A percentile compares a stretch with the other conserved stretches of the same genome.
phyloP scores from a whole-genome alignment of 2,329 filamentous ascomycete genomes.

The Talaromyces sp. region DNA sequence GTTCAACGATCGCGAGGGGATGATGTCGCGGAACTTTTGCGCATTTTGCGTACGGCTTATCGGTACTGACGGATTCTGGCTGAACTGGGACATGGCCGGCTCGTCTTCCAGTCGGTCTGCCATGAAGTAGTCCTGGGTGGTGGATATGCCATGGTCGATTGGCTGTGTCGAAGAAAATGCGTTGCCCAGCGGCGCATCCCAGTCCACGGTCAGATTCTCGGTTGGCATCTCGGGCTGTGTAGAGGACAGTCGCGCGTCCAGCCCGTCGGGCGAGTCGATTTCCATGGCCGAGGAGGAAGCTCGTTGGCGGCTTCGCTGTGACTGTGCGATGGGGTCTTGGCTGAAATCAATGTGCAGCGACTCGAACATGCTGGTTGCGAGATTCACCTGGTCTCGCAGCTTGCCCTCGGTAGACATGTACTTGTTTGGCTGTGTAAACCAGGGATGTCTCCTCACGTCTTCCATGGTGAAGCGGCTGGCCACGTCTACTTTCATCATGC shows the following conservation, averaged over 20 bases:
- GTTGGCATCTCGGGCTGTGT: conserved; percentile 80
- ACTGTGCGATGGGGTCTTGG: conserved; percentile 54
- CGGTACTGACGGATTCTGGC: conserved; percentile 69
- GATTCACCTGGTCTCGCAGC: conserved; percentile 69
- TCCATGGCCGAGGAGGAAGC: conserved; percentile 60
- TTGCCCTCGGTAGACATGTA: conserved; percentile 70
- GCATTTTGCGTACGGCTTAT: conserved; percentile 85
- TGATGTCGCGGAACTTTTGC: conserved; percentile 81
- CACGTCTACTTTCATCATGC: conserved; percentile 84
- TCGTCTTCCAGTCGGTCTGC: conserved; percentile 73
- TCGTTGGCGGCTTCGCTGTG: conserved; percentile 29
- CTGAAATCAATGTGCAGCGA: conserved; percentile 83
- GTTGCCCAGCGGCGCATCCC: conserved; percentile 65
- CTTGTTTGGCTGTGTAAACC: conserved; percentile 81
- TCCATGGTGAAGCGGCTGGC: conserved; percentile 74
- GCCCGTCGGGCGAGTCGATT: conserved; percentile 31
- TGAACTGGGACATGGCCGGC: conserved; percentile 79
- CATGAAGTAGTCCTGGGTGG: conserved; percentile 36
- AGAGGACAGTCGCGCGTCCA: conserved; percentile 58
- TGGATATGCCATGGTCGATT: conserved; percentile 27
- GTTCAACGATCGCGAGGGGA: conserved; percentile 79
- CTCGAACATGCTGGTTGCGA: conserved; percentile 95
- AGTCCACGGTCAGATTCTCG: conserved; percentile 74
- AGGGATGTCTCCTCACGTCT: conserved; percentile 83
- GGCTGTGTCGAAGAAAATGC: conserved; percentile 46